Conservation (phyloP, 176 grass and related monocot species). For the Triticum turgidum region DNA sequence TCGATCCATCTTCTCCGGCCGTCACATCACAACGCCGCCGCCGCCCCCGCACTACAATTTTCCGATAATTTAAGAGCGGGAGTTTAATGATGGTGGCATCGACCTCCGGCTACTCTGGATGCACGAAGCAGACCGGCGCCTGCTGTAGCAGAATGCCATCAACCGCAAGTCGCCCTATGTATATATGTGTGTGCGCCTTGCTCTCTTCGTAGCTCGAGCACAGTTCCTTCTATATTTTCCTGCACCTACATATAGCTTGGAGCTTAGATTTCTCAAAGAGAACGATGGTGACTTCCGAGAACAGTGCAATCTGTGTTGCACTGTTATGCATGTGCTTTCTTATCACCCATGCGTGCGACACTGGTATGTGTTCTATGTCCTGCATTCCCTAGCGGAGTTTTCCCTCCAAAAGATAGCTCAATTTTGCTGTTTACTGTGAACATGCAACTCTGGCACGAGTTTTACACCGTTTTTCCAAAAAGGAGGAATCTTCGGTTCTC, state of each 20-base stretch:
- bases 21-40: too few species aligned
- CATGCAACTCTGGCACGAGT: too few species aligned
- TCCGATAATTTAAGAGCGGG: too few species aligned
- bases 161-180: too few species aligned
- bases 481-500: neutral
- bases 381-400: neutral
- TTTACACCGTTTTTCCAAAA: neutral
- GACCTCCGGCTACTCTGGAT: too few species aligned
- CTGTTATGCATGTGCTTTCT: constrained; percentile 15
- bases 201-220: neutral
- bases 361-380: constrained; percentile 1
- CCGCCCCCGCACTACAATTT: too few species aligned
- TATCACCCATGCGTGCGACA: constrained; percentile 21
- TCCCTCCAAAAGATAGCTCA: neutral
- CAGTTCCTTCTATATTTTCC: neutral
- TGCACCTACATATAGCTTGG: neutral
- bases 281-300: neutral
- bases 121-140: too few species aligned
- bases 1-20: too few species aligned
- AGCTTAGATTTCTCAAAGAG: constrained; percentile 9
- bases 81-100: too few species aligned
- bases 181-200: neutral
- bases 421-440: neutral
- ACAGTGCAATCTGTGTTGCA: neutral
- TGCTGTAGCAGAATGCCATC: too few species aligned